Base-by-base conservation (phyloP, 2,329 filamentous ascomycete genomes). In the Botrytis sinoallii region DNA sequence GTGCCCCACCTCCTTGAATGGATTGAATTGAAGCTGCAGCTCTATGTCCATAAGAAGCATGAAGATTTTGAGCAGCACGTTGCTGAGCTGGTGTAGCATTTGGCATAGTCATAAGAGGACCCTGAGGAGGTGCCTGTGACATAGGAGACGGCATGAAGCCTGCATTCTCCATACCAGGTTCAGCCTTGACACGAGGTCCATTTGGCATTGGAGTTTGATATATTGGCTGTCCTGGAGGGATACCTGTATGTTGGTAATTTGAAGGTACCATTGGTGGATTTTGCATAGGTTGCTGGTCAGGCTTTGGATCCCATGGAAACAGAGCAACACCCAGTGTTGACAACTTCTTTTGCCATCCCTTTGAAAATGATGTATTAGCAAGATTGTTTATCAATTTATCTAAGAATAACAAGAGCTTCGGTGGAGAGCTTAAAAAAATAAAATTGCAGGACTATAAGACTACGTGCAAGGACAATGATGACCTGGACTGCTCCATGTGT, bases 341-440 rank as follows among this genome's bases (percentile, higher is more conserved):
- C 52, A 99, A 88, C 84, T 97, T 98, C 79, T 91, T 88, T 86
- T 98, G 95, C 96, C 96, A 99, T 84, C 91, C 93, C 95, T 98
- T 81, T 75, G 55, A 42, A 59, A 66, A 61, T 57, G 9, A 57
- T n/a, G 4, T 10, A n/a, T 74, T 64, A 74, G 61, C 25, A 66
- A 59, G 52, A 40, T 46, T 6, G 48, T 48, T 8, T 46, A n/a
- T n/a, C 20, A 38, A 70, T 3, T n/a, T 22, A n/a, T 35, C 20
- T n/a, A 6, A n/a, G 18, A 70, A 18, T 3, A 20, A 14, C 7
- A 3, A 6, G 12, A 9, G 16, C 4, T 16, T 42, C n/a, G 16
- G 7, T 29, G 20, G 10, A 14, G 25, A 20, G 4, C 14, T 14
- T 3, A 14, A n/a, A 48, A 29, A 35, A 64, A 48, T 44, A 35